phyloP scores from a whole-genome alignment of 108 stramenopile genomes.

The Cyclotella cryptica region DNA sequence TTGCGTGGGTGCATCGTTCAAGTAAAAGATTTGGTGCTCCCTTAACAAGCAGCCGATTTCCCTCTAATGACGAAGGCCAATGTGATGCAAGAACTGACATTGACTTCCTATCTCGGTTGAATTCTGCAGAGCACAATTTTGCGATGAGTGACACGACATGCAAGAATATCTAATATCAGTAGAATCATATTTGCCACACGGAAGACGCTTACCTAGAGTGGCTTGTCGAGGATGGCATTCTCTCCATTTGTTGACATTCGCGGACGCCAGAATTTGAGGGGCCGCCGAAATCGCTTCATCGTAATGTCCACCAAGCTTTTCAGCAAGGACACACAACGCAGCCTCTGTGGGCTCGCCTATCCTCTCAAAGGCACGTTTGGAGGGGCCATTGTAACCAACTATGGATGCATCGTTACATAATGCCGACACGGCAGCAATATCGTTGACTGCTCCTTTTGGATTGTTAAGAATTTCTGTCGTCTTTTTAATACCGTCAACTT shows the following conservation, averaged over 20 bases:
- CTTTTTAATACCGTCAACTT: slow-evolving; percentile 65
- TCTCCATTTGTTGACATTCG: slow-evolving; percentile 77
- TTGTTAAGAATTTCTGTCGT: slow-evolving; percentile 51
- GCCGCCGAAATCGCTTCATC: slow-evolving; percentile 9
- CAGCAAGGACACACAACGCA: slow-evolving; percentile 92
- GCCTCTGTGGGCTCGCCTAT: slow-evolving; percentile 98
- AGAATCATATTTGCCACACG: neutral
- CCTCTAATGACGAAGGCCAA: slow-evolving; percentile 40
- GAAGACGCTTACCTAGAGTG: slow-evolving; percentile 68
- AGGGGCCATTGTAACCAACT: slow-evolving; percentile 56
- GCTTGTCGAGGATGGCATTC: slow-evolving; percentile 71
- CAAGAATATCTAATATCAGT: neutral
- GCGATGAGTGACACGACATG: neutral
- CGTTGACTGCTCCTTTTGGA: slow-evolving; percentile 64
- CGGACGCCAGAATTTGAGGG: slow-evolving; percentile 65
- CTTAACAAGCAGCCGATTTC: slow-evolving; percentile 94
- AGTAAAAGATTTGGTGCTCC: slow-evolving; percentile 96
- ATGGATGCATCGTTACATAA: slow-evolving; percentile 89
- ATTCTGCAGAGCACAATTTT: slow-evolving; percentile 50
- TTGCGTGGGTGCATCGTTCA: slow-evolving; percentile 90
- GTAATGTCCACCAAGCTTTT: slow-evolving; percentile 81
- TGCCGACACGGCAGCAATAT: slow-evolving; percentile 76
- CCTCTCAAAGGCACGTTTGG: slow-evolving; percentile 44
- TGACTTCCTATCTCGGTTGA: slow-evolving; percentile 86
- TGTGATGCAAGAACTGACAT: slow-evolving; percentile 73